Evolutionary conservation across 768 basidiomycete genomes (phyloP).

Genomic region (Leccinum rimulosum): DNA sequence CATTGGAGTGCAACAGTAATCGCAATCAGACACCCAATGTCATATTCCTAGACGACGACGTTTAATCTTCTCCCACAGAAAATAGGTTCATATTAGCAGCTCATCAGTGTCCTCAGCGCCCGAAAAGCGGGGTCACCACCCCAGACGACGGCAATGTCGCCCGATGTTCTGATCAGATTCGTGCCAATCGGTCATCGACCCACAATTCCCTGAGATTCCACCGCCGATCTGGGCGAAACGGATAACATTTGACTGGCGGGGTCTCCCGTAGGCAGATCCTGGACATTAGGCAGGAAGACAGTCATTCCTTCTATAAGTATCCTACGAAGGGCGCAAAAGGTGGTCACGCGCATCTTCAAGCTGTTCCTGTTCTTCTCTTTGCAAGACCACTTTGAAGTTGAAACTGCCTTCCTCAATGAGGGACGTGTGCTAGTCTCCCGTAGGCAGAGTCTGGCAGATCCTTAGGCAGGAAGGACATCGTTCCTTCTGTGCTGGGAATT

Average conservation of each 20-base stretch:
- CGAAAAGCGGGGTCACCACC: slow-evolving; percentile 22
- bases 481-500: slow-evolving; percentile 45
- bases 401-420: slow-evolving; percentile 66
- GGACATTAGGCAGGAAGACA: too few species aligned
- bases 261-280: too few species aligned
- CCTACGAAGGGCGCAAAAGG: slow-evolving; percentile 87
- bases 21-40: too few species aligned
- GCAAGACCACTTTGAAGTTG: slow-evolving; percentile 66
- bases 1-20: too few species aligned
- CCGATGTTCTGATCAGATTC: slow-evolving; percentile 74
- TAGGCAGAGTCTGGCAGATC: too few species aligned
- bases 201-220: slow-evolving; percentile 81
- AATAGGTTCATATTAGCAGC: too few species aligned
- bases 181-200: slow-evolving; percentile 93
- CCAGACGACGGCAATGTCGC: slow-evolving; percentile 36
- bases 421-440: slow-evolving; percentile 33
- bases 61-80: too few species aligned
- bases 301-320: slow-evolving; percentile 6
- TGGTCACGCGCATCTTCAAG: slow-evolving; percentile 93
- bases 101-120: too few species aligned
- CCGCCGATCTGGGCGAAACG: slow-evolving; percentile 79
- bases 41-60: too few species aligned
- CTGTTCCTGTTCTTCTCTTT: slow-evolving; percentile 74
- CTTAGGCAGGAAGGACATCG: too few species aligned
- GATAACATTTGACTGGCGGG: slow-evolving; percentile 42